These are phyloP conservation scores for Salix udensis DNA, from an alignment of 345 rosid species.

Conservation along the genomic window DNA sequence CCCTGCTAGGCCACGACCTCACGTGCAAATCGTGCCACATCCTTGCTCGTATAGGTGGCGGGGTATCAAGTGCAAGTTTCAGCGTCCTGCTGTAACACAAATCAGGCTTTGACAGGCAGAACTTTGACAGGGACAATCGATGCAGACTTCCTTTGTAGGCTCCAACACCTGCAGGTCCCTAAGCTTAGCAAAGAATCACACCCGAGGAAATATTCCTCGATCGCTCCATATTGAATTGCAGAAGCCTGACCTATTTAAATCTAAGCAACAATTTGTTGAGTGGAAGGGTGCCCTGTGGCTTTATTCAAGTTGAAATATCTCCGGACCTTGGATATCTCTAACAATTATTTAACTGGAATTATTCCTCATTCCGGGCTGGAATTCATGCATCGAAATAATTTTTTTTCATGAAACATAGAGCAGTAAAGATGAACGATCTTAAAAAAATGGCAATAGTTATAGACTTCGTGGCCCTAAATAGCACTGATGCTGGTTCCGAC, in stretches of 20 bases:
- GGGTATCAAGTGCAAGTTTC: slow-evolving; percentile 29
- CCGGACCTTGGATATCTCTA: slow-evolving; percentile 34
- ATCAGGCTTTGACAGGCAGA: slow-evolving; percentile 40
- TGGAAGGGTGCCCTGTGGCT: slow-evolving; percentile 28
- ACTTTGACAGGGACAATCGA: slow-evolving; percentile 41
- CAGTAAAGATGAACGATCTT: too few species aligned
- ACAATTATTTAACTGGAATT: too few species aligned
- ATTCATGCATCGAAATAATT: too few species aligned
- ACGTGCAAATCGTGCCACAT: too few species aligned
- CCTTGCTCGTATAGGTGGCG: slow-evolving; percentile 25
- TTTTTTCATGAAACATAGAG: too few species aligned
- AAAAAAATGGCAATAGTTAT: too few species aligned
- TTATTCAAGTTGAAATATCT: slow-evolving; percentile 35
- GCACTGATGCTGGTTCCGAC: too few species aligned
- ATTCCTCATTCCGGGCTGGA: too few species aligned
- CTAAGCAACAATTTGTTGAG: slow-evolving; percentile 40
- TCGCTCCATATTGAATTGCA: slow-evolving; percentile 32
- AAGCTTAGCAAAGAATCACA: slow-evolving; percentile 32
- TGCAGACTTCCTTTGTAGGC: slow-evolving; percentile 36
- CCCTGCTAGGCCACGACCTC: too few species aligned
- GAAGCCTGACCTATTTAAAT: slow-evolving; percentile 30
- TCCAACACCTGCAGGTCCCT: slow-evolving; percentile 29
- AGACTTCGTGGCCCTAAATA: too few species aligned
- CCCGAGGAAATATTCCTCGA: slow-evolving; percentile 37
- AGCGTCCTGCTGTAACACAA: slow-evolving; percentile 22